A percentile compares a stretch with the other conserved stretches of the same genome.
phyloP scores from a whole-genome alignment of 371 early-diverging fungal genomes.

The Mortierella sp. region DNA sequence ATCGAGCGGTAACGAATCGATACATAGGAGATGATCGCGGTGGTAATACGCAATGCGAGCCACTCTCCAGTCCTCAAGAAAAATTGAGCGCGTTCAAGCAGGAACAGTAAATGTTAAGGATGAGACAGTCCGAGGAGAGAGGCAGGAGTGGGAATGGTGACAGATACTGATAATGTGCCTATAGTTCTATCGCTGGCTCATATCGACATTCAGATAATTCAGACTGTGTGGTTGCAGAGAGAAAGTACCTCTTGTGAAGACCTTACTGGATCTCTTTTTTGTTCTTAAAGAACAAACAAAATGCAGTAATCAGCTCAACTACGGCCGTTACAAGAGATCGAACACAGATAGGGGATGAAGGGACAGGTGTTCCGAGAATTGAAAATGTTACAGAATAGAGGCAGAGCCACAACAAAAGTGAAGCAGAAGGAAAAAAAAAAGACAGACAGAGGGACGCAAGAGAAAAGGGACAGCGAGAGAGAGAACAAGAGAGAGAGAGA shows the following conservation, averaged over 20 bases:
- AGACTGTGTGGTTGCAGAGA: conserved; percentile 3
- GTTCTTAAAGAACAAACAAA: too few species aligned
- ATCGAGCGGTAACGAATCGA: too few species aligned
- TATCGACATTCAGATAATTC: neutral
- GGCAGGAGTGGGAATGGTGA: conserved; percentile 10
- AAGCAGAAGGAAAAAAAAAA: neutral
- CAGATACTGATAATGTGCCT: conserved; percentile 18
- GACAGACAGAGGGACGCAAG: neutral
- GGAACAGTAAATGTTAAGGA: too few species aligned
- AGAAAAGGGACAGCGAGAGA: neutral
- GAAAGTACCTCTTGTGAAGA: too few species aligned
- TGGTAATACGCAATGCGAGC: too few species aligned
- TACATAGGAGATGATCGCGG: too few species aligned
- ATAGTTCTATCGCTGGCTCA: neutral
- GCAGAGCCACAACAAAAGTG: neutral
- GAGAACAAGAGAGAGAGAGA: neutral
- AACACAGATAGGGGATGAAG: conserved; percentile 8
- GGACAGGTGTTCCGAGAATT: conserved; percentile 15
- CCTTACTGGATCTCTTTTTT: too few species aligned
- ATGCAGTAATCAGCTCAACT: too few species aligned
- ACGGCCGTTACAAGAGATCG: neutral
- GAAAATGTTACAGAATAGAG: conserved; percentile 1
- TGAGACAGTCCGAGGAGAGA: conserved; percentile 44
- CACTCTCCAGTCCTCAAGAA: too few species aligned
- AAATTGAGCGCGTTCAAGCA: too few species aligned